Evolutionary conservation across 2,329 filamentous ascomycete genomes (phyloP).

Genomic region (Gaeumannomyces sp.): DNA sequence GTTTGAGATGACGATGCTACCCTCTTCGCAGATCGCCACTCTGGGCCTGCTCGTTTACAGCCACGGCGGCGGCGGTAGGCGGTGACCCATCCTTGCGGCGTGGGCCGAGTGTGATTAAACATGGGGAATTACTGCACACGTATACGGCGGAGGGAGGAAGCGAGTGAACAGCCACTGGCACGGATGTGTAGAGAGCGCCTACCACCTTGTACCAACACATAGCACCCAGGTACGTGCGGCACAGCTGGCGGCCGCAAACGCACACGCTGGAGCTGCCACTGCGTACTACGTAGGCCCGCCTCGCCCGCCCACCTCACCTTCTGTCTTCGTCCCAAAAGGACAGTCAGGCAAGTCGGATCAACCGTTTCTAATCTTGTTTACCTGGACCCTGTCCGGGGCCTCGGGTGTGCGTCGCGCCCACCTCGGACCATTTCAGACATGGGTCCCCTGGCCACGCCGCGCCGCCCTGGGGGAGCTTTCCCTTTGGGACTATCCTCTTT

Average conservation of each 20-base stretch:
- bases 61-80: neutral
- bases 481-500: neutral
- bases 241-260: neutral
- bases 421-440: conserved; percentile 4
- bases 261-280: no score
- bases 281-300: neutral
- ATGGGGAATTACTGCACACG: neutral
- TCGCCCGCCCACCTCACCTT: neutral
- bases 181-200: no score
- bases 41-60: neutral
- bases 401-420: neutral
- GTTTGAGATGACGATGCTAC: neutral
- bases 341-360: neutral
- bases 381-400: conserved; percentile 6
- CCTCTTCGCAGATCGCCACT: neutral
- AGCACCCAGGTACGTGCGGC: neutral
- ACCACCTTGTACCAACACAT: neutral
- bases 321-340: neutral
- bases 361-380: conserved; percentile 9
- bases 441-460: neutral
- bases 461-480: neutral
- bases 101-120: neutral
- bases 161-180: no score
- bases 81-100: neutral
- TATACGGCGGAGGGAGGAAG: neutral